phyloP scores from a whole-genome alignment of 768 basidiomycete species.

The Serendipita vermifera region DNA sequence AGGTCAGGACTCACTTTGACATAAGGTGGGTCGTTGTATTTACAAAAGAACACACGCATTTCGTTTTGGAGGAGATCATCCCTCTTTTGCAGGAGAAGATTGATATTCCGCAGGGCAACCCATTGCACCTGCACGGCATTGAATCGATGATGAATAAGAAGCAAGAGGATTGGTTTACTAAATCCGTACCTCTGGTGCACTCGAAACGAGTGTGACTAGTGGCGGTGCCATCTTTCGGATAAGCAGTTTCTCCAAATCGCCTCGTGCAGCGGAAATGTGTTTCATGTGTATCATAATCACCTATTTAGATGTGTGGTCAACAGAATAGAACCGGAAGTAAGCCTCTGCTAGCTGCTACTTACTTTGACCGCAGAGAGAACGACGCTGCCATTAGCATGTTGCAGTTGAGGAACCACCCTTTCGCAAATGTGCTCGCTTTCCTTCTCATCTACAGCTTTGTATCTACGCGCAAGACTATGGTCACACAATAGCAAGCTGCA shows the following conservation, averaged over 20 bases:
- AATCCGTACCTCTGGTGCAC: constrained; percentile 68
- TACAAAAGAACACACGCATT: constrained; percentile 99
- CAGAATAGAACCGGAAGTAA: too few relatives aligned
- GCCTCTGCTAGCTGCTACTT: constrained; percentile 16
- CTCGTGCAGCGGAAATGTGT: constrained; percentile 43
- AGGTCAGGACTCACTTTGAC: too few relatives aligned
- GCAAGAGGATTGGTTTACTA: too few relatives aligned
- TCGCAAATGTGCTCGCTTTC: constrained; percentile 99
- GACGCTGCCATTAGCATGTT: constrained; percentile 91
- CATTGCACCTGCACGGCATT: constrained; percentile 81
- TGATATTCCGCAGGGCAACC: constrained; percentile 95
- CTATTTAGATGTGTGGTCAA: constrained; percentile 27
- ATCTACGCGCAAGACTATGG: constrained; percentile 27
- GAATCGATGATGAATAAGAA: too few relatives aligned
- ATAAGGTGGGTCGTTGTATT: constrained; percentile 98
- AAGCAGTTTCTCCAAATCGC: constrained; percentile 73
- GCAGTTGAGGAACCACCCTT: constrained; percentile 95
- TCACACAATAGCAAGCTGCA: too few relatives aligned
- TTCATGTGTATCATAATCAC: constrained; percentile 98
- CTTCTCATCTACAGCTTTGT: constrained; percentile 72
- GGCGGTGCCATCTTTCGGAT: constrained; percentile 97
- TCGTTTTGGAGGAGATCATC: constrained; percentile 84
- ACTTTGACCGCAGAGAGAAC: constrained; percentile 96
- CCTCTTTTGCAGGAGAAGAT: constrained; percentile 87
- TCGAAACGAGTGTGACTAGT: constrained; percentile 85